These are phyloP conservation scores for Skeletonema costatum DNA, from an alignment of 108 stramenopile genomes.

Conservation along the genomic window DNA sequence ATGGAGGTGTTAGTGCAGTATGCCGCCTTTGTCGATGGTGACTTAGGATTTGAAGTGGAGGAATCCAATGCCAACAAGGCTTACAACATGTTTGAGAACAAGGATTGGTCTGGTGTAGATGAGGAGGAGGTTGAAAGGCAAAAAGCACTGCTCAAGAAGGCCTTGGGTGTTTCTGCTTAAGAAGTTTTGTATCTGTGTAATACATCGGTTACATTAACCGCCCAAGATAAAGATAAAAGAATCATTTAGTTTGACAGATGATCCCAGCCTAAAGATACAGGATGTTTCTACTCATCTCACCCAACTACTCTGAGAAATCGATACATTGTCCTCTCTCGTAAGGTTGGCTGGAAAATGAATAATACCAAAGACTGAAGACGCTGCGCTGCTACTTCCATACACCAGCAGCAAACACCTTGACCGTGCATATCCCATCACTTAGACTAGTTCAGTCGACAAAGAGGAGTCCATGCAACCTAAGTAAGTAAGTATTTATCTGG, in stretches of 20 bases:
- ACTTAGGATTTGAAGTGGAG: conserved; percentile 65
- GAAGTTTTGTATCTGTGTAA: not conserved
- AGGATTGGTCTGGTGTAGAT: conserved; percentile 65
- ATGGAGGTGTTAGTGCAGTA: conserved; percentile 74
- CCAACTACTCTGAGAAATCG: too few species aligned
- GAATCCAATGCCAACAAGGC: conserved; percentile 68
- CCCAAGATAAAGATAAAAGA: not conserved
- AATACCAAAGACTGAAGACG: too few species aligned
- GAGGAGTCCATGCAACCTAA: too few species aligned
- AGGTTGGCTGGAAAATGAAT: too few species aligned
- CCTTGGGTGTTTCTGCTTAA: conserved; percentile 37
- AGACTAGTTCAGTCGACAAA: too few species aligned
- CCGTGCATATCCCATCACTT: too few species aligned
- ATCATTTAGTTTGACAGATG: not conserved
- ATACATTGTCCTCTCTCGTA: too few species aligned
- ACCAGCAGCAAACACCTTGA: too few species aligned
- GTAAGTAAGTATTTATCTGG: too few species aligned
- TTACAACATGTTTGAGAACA: conserved; percentile 71
- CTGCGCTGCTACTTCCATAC: too few species aligned
- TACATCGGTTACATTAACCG: not conserved
- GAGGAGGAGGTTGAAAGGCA: conserved; percentile 55
- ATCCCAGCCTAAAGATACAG: too few species aligned
- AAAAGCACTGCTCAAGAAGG: conserved; percentile 64
- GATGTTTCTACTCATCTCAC: too few species aligned
- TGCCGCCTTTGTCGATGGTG: conserved; percentile 78